Evolutionary conservation across 2,329 filamentous ascomycete genomes (phyloP).

Genomic region (Drechslerella coelobrocha): DNA sequence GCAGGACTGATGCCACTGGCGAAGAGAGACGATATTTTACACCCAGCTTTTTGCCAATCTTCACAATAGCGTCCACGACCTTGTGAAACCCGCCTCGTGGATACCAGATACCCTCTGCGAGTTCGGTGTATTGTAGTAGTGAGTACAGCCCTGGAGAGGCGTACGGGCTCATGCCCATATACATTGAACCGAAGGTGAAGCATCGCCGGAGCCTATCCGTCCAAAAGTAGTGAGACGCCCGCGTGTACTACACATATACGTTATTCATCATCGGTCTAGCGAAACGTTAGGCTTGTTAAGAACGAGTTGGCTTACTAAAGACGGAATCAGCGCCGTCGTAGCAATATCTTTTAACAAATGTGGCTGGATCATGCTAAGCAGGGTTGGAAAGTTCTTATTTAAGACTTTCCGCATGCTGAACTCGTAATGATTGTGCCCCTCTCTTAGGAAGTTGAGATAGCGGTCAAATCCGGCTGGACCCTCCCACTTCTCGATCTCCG

Average conservation of each 20-base stretch:
- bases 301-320: constrained; percentile 69
- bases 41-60: constrained; percentile 68
- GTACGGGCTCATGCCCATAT: constrained; percentile 81
- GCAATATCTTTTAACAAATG: constrained; percentile 68
- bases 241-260: constrained; percentile 62
- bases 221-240: constrained; percentile 72
- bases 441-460: constrained; percentile 71
- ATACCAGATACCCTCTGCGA: constrained; percentile 79
- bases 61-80: constrained; percentile 69
- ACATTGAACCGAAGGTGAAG: constrained; percentile 82
- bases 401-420: constrained; percentile 71
- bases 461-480: constrained; percentile 73
- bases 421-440: constrained; percentile 74
- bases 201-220: constrained; percentile 72
- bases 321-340: constrained; percentile 58
- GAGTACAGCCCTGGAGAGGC: constrained; percentile 77
- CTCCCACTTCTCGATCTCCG: constrained; percentile 74
- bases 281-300: not conserved
- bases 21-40: constrained; percentile 69
- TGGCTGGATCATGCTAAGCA: constrained; percentile 66
- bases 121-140: constrained; percentile 75
- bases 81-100: constrained; percentile 73
- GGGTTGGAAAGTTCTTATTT: constrained; percentile 69
- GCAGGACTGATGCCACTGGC: constrained; percentile 65
- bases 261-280: too few relatives aligned